Percentiles rank a stretch among this genome's conserved stretches.
Conservation (phyloP, 345 rosid species). For the Corymbia maculata region DNA sequence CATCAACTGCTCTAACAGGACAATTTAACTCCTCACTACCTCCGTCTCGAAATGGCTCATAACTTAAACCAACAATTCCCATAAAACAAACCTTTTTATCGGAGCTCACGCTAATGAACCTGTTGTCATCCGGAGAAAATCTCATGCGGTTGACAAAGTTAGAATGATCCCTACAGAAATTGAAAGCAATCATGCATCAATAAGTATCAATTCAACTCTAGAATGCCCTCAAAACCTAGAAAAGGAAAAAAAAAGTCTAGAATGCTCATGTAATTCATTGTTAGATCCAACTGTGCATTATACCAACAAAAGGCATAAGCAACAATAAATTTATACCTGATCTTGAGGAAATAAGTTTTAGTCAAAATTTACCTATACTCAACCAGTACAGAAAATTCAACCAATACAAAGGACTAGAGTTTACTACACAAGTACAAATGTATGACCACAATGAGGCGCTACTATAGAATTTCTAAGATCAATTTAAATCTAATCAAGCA, state of each 20-base stretch:
- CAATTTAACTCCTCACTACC: slow-evolving; percentile 19
- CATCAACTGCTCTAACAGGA: slow-evolving; percentile 32
- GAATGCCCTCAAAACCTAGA: neutral
- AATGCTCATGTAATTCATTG: neutral
- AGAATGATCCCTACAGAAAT: slow-evolving; percentile 58
- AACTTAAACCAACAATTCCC: no score
- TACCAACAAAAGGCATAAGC: neutral
- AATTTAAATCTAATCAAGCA: neutral
- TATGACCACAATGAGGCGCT: neutral
- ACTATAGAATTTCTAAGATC: neutral
- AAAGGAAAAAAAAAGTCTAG: no score
- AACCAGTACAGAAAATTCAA: neutral
- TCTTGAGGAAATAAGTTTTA: neutral
- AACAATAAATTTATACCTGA: neutral
- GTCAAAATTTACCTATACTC: neutral
- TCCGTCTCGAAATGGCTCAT: slow-evolving; percentile 1
- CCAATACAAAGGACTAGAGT: neutral
- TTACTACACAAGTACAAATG: neutral
- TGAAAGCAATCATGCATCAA: neutral
- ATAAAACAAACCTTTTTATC: slow-evolving; percentile 47
- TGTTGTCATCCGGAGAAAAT: slow-evolving; percentile 88
- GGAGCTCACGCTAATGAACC: slow-evolving; percentile 83
- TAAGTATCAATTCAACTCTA: neutral
- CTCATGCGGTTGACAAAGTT: slow-evolving; percentile 95
- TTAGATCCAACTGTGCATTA: neutral